Percentiles rank a stretch among this genome's conserved stretches.
These are phyloP conservation scores for Pyrus bretschneideri DNA, from an alignment of 306 rosid genomes.

Conservation along the genomic window DNA sequence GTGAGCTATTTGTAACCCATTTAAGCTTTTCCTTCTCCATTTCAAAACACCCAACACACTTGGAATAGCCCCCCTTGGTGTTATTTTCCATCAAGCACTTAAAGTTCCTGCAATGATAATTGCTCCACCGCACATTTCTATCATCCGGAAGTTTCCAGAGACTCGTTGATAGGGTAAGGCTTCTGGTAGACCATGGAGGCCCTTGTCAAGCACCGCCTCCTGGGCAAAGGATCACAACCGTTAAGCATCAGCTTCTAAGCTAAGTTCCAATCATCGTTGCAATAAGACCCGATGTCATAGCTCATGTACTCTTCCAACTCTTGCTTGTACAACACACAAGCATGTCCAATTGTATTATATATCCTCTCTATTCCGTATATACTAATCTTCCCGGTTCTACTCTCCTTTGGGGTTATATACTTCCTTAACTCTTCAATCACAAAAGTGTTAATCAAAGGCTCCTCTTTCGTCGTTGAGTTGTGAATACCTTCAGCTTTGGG, in stretches of 20 bases:
- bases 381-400: conserved; percentile 48
- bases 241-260: conserved; percentile 83
- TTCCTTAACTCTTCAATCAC: conserved; percentile 77
- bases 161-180: conserved; percentile 72
- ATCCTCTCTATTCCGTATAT: conserved; percentile 54
- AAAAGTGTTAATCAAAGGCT: conserved; percentile 70
- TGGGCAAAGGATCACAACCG: conserved; percentile 92
- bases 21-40: conserved; percentile 81
- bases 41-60: conserved; percentile 80
- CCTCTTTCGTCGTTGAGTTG: conserved; percentile 51
- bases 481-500: conserved; percentile 42
- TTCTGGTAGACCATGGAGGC: conserved; percentile 70
- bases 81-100: conserved; percentile 68
- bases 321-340: conserved; percentile 62
- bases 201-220: conserved; percentile 76
- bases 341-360: conserved; percentile 83
- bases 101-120: conserved; percentile 72
- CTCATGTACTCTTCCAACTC: conserved; percentile 79
- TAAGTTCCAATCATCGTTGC: conserved; percentile 87
- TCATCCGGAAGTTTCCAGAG: conserved; percentile 74
- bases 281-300: conserved; percentile 86
- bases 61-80: conserved; percentile 58
- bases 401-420: conserved; percentile 84
- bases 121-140: conserved; percentile 87
- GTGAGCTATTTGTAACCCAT: conserved; percentile 64